Percentiles rank a stretch among this genome's conserved stretches.
These are phyloP conservation scores for Polysphondylium violaceum DNA, from an alignment of 78 protist species.

Conservation along the genomic window DNA sequence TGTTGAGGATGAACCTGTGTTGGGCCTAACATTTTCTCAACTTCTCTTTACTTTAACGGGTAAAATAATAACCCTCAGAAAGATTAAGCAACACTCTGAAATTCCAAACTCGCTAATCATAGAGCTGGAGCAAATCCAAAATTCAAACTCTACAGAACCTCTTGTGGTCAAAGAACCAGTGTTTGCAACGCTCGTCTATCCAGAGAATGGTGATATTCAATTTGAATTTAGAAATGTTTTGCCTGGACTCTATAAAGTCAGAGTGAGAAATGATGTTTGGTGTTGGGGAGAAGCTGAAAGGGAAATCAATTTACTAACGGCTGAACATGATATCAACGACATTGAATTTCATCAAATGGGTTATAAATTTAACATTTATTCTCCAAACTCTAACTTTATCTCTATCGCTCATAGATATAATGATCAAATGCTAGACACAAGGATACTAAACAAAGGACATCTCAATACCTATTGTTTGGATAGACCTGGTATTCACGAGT, in stretches of 20 bases:
- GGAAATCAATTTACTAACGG: neutral
- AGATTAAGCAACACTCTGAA: neutral
- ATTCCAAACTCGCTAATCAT: neutral
- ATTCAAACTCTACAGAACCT: neutral
- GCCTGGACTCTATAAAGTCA: constrained; percentile 41
- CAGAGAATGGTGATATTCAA: neutral
- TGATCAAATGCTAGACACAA: neutral
- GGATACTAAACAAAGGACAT: neutral
- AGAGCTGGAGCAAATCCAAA: too few species aligned
- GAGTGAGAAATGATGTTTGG: neutral
- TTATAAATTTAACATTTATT: neutral
- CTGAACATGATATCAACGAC: constrained; percentile 1
- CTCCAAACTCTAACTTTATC: constrained; percentile 24
- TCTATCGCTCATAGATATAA: neutral
- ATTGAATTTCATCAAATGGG: constrained; percentile 27
- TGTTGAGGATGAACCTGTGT: constrained; percentile 4
- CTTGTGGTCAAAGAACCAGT: neutral
- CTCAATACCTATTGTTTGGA: neutral
- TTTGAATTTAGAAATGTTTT: constrained; percentile 29
- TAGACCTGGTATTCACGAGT: constrained; percentile 17
- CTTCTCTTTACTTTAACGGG: constrained; percentile 1
- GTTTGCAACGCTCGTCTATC: constrained; percentile 9
- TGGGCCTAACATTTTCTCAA: constrained; percentile 24
- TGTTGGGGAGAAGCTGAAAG: constrained; percentile 22
- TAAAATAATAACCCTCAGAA: neutral